Evolutionary conservation across 768 basidiomycete genomes (phyloP).

Genomic region (Tricholoma matsutake): DNA sequence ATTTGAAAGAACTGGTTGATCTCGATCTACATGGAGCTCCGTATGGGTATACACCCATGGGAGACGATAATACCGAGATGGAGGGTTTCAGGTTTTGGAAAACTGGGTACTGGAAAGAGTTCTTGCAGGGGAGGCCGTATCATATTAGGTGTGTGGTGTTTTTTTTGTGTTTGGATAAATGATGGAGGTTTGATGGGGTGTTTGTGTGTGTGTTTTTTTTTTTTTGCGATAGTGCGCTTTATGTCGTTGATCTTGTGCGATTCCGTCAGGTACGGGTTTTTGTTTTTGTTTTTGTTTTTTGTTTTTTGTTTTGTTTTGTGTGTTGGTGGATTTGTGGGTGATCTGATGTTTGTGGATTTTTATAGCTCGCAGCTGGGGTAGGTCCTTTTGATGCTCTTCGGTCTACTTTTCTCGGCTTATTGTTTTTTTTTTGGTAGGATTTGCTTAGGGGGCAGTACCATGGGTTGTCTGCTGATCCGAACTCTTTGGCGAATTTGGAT

Average conservation of each 20-base stretch:
- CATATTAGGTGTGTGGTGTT: conserved; percentile 79
- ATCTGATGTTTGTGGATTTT: conserved; percentile 3
- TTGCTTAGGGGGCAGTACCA: conserved; percentile 92
- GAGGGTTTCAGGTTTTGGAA: conserved; percentile 99
- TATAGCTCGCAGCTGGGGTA: conserved; percentile 53
- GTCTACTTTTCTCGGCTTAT: background rate
- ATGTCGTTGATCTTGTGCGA: conserved; percentile 91
- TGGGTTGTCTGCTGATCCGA: conserved; percentile 88
- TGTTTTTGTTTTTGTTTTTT: background rate
- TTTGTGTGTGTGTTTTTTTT: background rate
- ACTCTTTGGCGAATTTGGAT: conserved; percentile 91
- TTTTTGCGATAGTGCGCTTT: conserved; percentile 73
- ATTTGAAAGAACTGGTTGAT: conserved; percentile 92
- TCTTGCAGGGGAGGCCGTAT: conserved; percentile 79
- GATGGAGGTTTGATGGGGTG: background rate
- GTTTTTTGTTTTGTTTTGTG: no score
- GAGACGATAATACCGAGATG: conserved; percentile 90
- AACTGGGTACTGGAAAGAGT: conserved; percentile 92
- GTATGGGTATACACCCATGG: conserved; percentile 98
- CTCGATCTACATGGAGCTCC: conserved; percentile 90
- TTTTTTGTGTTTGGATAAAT: background rate
- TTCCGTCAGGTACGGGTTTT: conserved; percentile 74
- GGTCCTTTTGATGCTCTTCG: conserved; percentile 6
- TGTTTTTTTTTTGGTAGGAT: conserved; percentile 45
- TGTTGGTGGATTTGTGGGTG: background rate